Evolutionary conservation across 441 rosid genomes (phyloP).

Genomic region (Brassica balearica): DNA sequence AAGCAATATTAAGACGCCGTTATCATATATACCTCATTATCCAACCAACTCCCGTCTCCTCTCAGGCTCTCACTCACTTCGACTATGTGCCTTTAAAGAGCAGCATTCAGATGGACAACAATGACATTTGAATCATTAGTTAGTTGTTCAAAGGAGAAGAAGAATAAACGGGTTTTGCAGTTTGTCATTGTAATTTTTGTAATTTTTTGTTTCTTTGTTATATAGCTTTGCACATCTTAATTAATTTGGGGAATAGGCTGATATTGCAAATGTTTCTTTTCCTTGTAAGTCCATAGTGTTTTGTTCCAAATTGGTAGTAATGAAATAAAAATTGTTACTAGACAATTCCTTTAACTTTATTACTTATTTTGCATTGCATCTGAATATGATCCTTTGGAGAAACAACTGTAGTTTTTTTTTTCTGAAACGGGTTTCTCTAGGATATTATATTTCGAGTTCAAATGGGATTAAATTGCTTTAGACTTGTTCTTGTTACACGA

Average conservation of each 20-base stretch:
- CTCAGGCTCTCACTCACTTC: too few relatives aligned
- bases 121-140: conserved; percentile 26
- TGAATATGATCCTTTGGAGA: conserved; percentile 5
- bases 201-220: conserved; percentile 14
- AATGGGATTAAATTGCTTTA: not conserved
- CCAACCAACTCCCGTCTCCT: too few relatives aligned
- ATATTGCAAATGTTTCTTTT: conserved; percentile 23
- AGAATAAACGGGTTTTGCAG: conserved; percentile 6
- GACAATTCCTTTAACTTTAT: conserved; percentile 9
- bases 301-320: conserved; percentile 17
- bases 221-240: conserved; percentile 27
- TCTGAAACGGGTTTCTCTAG: not conserved
- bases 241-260: conserved; percentile 21
- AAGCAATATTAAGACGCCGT: too few relatives aligned
- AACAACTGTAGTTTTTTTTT: not conserved
- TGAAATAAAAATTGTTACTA: conserved; percentile 24
- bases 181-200: conserved; percentile 38
- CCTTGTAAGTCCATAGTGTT: conserved; percentile 32
- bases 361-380: not conserved
- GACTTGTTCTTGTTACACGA: not conserved
- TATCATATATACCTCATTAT: too few relatives aligned
- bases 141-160: not conserved
- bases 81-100: conserved; percentile 50
- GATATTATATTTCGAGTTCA: not conserved
- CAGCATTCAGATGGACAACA: conserved; percentile 48